Evolutionary conservation across 108 stramenopile species (phyloP), one percentile per base, ranked within the genome.

Genomic region (Conticribra weissflogii): DNA sequence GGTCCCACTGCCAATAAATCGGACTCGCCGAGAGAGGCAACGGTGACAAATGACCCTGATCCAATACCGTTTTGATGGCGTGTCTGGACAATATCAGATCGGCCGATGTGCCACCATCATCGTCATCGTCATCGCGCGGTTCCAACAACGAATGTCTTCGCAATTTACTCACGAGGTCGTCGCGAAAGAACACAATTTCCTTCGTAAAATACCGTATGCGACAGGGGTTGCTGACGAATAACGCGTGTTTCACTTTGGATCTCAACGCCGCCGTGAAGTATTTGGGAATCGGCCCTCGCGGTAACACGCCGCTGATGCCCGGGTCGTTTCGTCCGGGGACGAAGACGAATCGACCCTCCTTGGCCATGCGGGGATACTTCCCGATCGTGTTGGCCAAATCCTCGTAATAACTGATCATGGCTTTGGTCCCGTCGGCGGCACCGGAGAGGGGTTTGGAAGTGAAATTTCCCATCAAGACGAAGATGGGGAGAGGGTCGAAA

Each of bases 401-500:
- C 16, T 88, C 84, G 53, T 88, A 95, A 45, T 81, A 87, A 34
- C 58, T 66, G 30, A 83, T 78, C 47, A 84, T 79, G 21, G 60
- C 66, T 45, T 85, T 79, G 17, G 73, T 66, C 61, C 73, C 78
- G 22, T 65, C 62, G 27, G 57, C 47, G 21, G 63, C 32, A 36
- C 68, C 68, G 19, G 78, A 77, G 15, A 81, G 47, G 0, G 88
- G 85, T 51, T 74, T 73, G 54, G 94, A 90, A 33, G 82, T 73
- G 69, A 98, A 97, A 70, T 96, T 91, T 32, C 98, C 98, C 92
- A 98, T 96, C n/a, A 98, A 76, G 2, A 96, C 86, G 71, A 96
- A 95, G 48, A 97, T 49, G 25, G 92, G 88, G 0, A 82, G 71
- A 12, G 86, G 73, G 45, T 70, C 46, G 22, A 83, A 59, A 27